Evolutionary conservation across 345 rosid species (phyloP), one percentile per base, ranked within the genome.

Genomic region (Eucalyptus regnans): DNA sequence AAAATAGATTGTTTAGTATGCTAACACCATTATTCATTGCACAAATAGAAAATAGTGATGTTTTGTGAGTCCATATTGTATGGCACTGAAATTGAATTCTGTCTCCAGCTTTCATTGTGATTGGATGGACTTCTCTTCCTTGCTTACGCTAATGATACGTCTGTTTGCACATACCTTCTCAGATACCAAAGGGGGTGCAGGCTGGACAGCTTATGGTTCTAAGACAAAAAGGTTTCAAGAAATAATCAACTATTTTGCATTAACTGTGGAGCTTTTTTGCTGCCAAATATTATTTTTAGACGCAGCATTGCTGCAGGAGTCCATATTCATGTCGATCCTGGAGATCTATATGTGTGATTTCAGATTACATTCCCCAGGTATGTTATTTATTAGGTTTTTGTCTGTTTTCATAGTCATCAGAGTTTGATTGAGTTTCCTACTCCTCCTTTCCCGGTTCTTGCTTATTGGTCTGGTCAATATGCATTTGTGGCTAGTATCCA

Each of bases 101-200:
- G 20, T 66, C 41, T 31, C 76, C 18, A 31, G 41, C 76, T 66
- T 66, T 66, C 76, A 2, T n/a, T 66, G 76, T 31, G 41, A n/a
- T 66, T 66, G 41, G 76, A 66, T 66, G 76, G 76, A 66, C 76
- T 66, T 66, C 33, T n/a, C 20, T 66, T n/a, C 76, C 41, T 66
- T 62, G 33, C 1, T 62, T 29, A 62, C 2, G 0, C 41, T 66
- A 66, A 66, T n/a, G 11, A 66, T 60, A 14, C 3, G 20, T 29
- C 41, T 81, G 60, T 88, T 86, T 89, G 86, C 51, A 80, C 85
- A 91, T 87, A 84, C 51, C 87, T 31, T 91, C 86, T 89, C 95
- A 96, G 99, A 94, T 96, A 94, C 98, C 99, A 16, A 92, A 93
- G 90, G 97, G 99, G 43, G 96, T 92, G 90, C 99, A 96, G 90